Evolutionary conservation across 352 stramenopile species (phyloP).

Genomic region (Phytopythium litorale): DNA sequence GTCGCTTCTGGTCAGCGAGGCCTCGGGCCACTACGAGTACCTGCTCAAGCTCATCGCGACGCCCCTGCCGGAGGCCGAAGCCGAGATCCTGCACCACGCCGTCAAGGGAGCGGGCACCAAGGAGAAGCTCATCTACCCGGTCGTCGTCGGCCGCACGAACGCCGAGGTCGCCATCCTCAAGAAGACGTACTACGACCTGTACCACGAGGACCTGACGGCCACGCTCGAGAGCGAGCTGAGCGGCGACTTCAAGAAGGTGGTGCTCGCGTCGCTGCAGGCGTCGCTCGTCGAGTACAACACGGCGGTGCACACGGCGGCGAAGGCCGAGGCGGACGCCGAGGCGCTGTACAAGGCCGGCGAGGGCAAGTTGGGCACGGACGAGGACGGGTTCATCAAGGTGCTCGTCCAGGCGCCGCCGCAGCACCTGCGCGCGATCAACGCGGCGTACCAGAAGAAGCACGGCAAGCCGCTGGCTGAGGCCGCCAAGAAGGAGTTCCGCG

Average conservation of each 20-base stretch:
- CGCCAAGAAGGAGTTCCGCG: slow-evolving; percentile 62
- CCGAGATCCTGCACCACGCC: slow-evolving; percentile 52
- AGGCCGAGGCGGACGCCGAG: slow-evolving; percentile 59
- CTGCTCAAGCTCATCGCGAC: slow-evolving; percentile 52
- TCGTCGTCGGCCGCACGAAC: slow-evolving; percentile 61
- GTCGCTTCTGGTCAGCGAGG: slow-evolving; percentile 55
- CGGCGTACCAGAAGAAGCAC: slow-evolving; percentile 69
- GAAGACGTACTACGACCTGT: slow-evolving; percentile 71
- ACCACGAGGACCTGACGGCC: slow-evolving; percentile 58
- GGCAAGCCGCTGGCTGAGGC: slow-evolving; percentile 57
- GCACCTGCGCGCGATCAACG: slow-evolving; percentile 58
- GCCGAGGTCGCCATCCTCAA: slow-evolving; percentile 79
- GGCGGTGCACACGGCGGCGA: slow-evolving; percentile 56
- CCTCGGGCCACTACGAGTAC: slow-evolving; percentile 60
- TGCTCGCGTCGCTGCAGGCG: slow-evolving; percentile 62
- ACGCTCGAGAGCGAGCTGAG: slow-evolving; percentile 59
- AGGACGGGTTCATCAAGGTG: slow-evolving; percentile 58
- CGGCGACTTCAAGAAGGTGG: slow-evolving; percentile 73
- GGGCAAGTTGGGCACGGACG: slow-evolving; percentile 68
- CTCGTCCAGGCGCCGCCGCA: slow-evolving; percentile 44
- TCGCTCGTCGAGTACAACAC: slow-evolving; percentile 47
- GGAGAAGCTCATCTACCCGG: slow-evolving; percentile 66
- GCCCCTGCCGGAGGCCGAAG: slow-evolving; percentile 61
- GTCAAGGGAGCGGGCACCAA: slow-evolving; percentile 64
- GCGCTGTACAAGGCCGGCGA: slow-evolving; percentile 69